Evolutionary conservation across 1,139 yeast species (phyloP).

Genomic region (Yamadazyma jaroonii): DNA sequence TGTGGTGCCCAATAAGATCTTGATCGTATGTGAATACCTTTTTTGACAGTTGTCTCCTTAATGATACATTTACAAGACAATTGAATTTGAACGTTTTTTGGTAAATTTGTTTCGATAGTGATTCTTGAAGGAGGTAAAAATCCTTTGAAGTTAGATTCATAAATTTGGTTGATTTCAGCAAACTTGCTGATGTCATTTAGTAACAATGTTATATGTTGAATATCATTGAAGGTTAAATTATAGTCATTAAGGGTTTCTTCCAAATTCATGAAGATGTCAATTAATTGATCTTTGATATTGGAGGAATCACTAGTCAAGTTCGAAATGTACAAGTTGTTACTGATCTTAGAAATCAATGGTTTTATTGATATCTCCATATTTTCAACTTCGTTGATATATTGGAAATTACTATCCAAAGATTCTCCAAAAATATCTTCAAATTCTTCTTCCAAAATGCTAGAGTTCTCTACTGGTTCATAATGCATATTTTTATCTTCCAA

Average conservation of each 20-base stretch:
- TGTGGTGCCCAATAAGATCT: slow-evolving; percentile 98
- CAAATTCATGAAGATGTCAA: slow-evolving; percentile 47
- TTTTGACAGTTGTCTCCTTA: slow-evolving; percentile 27
- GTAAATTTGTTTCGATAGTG: slow-evolving; percentile 64
- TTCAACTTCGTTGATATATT: background rate
- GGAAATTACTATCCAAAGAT: background rate
- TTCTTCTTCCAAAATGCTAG: slow-evolving; percentile 47
- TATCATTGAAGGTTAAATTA: slow-evolving; percentile 31
- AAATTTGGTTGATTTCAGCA: slow-evolving; percentile 55
- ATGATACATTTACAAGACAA: slow-evolving; percentile 48
- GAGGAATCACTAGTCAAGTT: slow-evolving; percentile 35
- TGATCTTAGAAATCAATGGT: slow-evolving; percentile 6
- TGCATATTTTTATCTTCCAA: slow-evolving; percentile 33
- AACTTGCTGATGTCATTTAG: slow-evolving; percentile 67
- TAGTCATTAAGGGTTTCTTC: slow-evolving; percentile 24
- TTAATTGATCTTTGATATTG: slow-evolving; percentile 43
- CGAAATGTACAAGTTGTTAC: slow-evolving; percentile 39
- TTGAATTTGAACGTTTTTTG: slow-evolving; percentile 51
- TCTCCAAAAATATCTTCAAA: slow-evolving; percentile 23
- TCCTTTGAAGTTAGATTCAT: slow-evolving; percentile 54
- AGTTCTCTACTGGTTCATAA: slow-evolving; percentile 32
- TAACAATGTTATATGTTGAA: slow-evolving; percentile 59
- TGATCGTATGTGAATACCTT: slow-evolving; percentile 86
- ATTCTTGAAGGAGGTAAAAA: slow-evolving; percentile 83
- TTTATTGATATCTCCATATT: background rate